Base-by-base conservation (phyloP, 352 stramenopile species). In the Phytopythium ostracodes region DNA sequence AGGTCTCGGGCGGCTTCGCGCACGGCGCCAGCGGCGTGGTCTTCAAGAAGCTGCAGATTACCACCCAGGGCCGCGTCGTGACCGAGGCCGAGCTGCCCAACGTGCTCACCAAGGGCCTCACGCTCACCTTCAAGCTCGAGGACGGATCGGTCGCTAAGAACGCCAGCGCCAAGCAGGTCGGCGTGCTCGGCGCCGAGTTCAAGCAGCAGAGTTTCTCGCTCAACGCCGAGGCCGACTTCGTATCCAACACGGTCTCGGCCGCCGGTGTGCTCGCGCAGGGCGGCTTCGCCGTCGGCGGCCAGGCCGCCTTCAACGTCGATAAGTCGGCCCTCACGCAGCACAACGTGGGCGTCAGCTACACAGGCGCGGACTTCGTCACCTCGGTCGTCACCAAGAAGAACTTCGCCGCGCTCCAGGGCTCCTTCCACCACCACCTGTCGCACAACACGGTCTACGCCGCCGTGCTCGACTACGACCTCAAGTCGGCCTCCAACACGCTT, bases 311-410 rank as follows among this genome's bases (percentile, higher is more conserved):
- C 70, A 89, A 85, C 67, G 68, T 85, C 63, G 84, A 89, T 68
- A 93, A 95, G 81, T 91, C 81, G 64, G 62, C 71, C n/a, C 65
- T 95, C 61, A 77, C 80, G 66, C 82, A 95, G 77, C 84, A 94
- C 72, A 92, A 91, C 69, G 84, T 92, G 22, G 84, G 74, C 10
- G 59, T 91, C 49, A 91, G 79, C 71, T 95, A 92, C 79, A 72
- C 70, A 35, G 84, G 77, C 62, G 70, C 66, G 49, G 87, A 95
- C 75, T 95, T 91, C 56, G 76, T n/a, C n/a, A n/a, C n/a, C n/a
- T n/a, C n/a, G n/a, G n/a, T n/a, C 81, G 18, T 82, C 81, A 92
- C 84, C 55, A 94, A 93, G 80, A 95, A 95, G 81, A 89, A 91
- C 63, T 88, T 92, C 67, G 90, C 91, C 67, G 74, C 73, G 49